Percentiles rank a stretch among this genome's conserved stretches.
These are phyloP conservation scores for Erigeron philadelphicus DNA, from an alignment of 140 eudicot genomes.

Conservation along the genomic window DNA sequence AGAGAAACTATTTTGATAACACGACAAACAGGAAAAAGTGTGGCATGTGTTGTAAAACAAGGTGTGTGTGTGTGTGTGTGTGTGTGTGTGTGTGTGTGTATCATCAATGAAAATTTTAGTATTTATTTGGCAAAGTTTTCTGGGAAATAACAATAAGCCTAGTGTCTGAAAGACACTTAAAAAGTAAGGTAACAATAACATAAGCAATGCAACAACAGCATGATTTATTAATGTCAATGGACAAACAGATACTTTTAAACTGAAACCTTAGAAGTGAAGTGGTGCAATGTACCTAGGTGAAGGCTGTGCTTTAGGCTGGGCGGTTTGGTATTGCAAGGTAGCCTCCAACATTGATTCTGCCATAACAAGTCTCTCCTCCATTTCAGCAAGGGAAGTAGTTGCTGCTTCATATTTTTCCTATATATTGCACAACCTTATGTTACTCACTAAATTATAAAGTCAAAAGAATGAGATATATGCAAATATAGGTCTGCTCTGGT, in stretches of 20 bases:
- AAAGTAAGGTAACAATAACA: background rate
- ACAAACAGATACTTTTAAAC: background rate
- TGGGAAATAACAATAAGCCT: background rate
- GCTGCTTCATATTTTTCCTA: conserved; percentile 85
- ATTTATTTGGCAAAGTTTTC: background rate
- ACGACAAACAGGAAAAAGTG: background rate
- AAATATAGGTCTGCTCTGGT: background rate
- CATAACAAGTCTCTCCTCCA: conserved; percentile 95
- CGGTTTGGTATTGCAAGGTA: conserved; percentile 96
- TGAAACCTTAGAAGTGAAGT: background rate
- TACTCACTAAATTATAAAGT: background rate
- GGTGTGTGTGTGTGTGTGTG: background rate
- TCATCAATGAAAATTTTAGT: background rate
- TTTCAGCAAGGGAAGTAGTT: conserved; percentile 64
- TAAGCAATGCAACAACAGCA: background rate
- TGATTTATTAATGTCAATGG: background rate
- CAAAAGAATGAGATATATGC: background rate
- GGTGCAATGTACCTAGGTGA: conserved; percentile 70
- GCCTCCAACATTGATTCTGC: conserved; percentile 98
- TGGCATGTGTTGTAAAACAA: background rate
- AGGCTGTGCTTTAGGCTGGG: conserved; percentile 67
- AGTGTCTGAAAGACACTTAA: background rate
- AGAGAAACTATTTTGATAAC: background rate
- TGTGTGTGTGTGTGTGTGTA: background rate
- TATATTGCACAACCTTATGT: conserved; percentile 4